Conservation (phyloP, 129 eudicot genomes). For the Tagetes patula region DNA sequence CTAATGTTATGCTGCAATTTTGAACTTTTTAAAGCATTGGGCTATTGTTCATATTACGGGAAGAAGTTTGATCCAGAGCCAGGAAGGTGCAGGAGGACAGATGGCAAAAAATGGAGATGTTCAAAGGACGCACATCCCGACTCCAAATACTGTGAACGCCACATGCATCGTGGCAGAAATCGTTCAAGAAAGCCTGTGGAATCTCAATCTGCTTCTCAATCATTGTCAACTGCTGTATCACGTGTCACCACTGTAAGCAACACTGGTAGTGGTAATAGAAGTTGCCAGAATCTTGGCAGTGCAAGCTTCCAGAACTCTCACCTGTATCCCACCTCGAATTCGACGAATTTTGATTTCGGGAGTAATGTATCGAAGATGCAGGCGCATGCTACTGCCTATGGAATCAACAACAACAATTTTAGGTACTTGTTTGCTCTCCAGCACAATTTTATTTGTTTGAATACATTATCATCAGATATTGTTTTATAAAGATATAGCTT, state of each 20-base stretch:
- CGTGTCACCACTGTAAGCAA: conserved; percentile 50
- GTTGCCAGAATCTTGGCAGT: conserved; percentile 43
- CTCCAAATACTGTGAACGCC: conserved; percentile 98
- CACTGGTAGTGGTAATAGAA: conserved; percentile 48
- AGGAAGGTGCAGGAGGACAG: conserved; percentile 95
- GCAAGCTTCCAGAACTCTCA: conserved; percentile 58
- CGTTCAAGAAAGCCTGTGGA: conserved; percentile 99
- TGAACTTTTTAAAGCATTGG: conserved; percentile 46
- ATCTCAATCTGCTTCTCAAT: conserved; percentile 76
- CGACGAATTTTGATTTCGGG: conserved; percentile 50
- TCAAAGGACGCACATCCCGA: conserved; percentile 88
- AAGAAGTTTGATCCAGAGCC: conserved; percentile 97
- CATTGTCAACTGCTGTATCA: conserved; percentile 61
- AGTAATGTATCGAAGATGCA: conserved; percentile 53
- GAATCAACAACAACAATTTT: conserved; percentile 51
- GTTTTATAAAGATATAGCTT: not conserved
- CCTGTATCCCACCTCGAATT: conserved; percentile 42
- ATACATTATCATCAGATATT: not conserved
- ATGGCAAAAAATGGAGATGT: conserved; percentile 98
- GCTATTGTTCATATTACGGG: conserved; percentile 84
- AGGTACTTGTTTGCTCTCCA: conserved; percentile 42
- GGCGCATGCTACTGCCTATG: conserved; percentile 55
- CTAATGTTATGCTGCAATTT: conserved; percentile 1
- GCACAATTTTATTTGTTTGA: not conserved
- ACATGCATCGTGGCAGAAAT: conserved; percentile 98